Percentiles rank a stretch among this genome's conserved stretches.
Evolutionary conservation across 139 green algal species (phyloP).

Genomic region (Astrephomene gubernaculifera): DNA sequence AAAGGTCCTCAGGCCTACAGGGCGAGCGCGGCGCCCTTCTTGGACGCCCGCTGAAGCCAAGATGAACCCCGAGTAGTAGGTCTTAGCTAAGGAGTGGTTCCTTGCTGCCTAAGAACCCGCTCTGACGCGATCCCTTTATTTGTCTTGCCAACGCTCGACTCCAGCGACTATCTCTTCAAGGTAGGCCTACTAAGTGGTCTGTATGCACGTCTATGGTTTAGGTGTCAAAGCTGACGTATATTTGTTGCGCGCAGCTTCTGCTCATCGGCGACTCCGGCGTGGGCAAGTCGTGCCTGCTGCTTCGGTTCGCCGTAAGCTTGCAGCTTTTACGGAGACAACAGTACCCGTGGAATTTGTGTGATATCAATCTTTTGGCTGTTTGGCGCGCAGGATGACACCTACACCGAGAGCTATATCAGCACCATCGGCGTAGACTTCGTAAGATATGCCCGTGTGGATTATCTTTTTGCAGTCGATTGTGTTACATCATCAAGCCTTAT

Average conservation of each 20-base stretch:
- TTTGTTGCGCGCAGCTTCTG: conserved; percentile 81
- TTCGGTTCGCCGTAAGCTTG: conserved; percentile 90
- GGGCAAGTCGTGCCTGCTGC: conserved; percentile 97
- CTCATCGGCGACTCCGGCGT: conserved; percentile 97
- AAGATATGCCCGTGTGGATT: too few species aligned
- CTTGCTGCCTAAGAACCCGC: neutral
- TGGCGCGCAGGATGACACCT: conserved; percentile 94
- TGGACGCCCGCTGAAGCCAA: conserved; percentile 38
- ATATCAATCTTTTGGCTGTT: neutral
- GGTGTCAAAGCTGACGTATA: neutral
- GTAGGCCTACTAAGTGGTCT: conserved; percentile 49
- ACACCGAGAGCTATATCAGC: conserved; percentile 99
- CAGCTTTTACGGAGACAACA: neutral
- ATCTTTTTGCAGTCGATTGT: too few species aligned
- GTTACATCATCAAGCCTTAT: too few species aligned
- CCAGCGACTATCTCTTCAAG: conserved; percentile 95
- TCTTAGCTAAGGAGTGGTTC: conserved; percentile 4
- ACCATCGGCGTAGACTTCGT: conserved; percentile 99
- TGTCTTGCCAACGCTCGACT: conserved; percentile 30
- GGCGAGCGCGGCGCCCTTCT: conserved; percentile 23
- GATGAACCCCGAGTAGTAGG: conserved; percentile 87
- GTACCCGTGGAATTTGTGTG: neutral
- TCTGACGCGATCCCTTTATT: conserved; percentile 13
- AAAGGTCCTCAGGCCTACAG: conserved; percentile 5
- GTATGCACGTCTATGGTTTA: neutral